These are phyloP conservation scores for Notholithocarpus densiflorus DNA, from an alignment of 306 rosid species.

Conservation along the genomic window DNA sequence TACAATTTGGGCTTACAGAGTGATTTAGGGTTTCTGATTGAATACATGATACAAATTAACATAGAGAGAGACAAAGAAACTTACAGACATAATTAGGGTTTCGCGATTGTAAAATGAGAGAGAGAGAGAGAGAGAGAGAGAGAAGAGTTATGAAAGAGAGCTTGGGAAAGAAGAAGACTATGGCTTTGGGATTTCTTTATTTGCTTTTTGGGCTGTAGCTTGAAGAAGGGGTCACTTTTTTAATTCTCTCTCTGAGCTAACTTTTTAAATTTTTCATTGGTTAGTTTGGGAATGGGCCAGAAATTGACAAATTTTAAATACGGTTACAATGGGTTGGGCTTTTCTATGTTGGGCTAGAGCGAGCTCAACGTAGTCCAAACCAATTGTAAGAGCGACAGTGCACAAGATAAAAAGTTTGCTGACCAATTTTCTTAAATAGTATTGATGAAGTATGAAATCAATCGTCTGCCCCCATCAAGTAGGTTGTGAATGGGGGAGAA, in stretches of 20 bases:
- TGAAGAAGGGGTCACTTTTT: conserved; percentile 17
- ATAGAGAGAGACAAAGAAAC: neutral
- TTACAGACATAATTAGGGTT: conserved; percentile 31
- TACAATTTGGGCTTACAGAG: neutral
- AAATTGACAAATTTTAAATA: neutral
- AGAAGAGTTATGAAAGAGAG: neutral
- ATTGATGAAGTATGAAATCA: too few relatives aligned
- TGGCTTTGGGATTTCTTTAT: conserved; percentile 17
- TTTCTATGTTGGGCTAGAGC: neutral
- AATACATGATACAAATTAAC: neutral
- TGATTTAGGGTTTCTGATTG: neutral
- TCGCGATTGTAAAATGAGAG: neutral
- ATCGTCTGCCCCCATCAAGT: too few relatives aligned
- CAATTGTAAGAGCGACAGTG: neutral
- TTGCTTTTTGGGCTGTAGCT: too few relatives aligned
- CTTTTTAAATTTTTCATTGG: neutral
- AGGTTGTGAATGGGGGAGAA: too few relatives aligned
- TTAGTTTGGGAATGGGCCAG: neutral
- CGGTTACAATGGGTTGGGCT: neutral
- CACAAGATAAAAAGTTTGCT: too few relatives aligned
- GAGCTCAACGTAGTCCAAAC: neutral
- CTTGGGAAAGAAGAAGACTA: conserved; percentile 2
- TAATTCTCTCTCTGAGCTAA: neutral
- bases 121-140: neutral
- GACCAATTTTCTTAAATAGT: too few relatives aligned